Evolutionary conservation across 306 rosid species (phyloP).

Genomic region (Corylus avellana): DNA sequence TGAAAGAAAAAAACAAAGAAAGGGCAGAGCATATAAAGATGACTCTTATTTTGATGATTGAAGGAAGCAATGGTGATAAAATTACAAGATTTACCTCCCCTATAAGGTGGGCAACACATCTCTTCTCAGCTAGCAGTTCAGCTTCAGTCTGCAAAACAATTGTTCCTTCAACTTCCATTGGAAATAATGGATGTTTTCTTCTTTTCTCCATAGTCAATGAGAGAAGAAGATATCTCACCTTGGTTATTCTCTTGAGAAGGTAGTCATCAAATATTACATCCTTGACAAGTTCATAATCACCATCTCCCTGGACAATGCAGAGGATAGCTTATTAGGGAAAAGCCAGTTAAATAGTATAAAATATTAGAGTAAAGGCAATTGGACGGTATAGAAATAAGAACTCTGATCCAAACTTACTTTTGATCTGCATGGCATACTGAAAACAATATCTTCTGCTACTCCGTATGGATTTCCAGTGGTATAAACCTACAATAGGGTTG

Average conservation of each 20-base stretch:
- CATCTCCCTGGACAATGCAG: slow-evolving; percentile 68
- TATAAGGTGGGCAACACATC: slow-evolving; percentile 92
- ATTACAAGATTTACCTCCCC: slow-evolving; percentile 66
- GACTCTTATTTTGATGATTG: not conserved
- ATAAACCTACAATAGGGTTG: slow-evolving; percentile 61
- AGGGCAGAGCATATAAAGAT: not conserved
- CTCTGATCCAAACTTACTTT: slow-evolving; percentile 48
- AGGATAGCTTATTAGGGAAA: not conserved
- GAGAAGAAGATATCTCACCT: slow-evolving; percentile 38
- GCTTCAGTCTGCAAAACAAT: slow-evolving; percentile 76
- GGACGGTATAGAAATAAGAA: slow-evolving; percentile 15
- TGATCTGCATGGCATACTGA: slow-evolving; percentile 98
- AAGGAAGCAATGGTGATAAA: not conserved
- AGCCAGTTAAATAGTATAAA: not conserved
- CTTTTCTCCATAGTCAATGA: not conserved
- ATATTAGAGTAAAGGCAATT: not conserved
- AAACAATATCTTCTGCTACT: slow-evolving; percentile 84
- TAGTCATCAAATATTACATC: slow-evolving; percentile 78
- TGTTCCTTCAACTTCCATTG: not conserved
- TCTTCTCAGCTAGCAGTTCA: slow-evolving; percentile 90
- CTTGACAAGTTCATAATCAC: slow-evolving; percentile 86
- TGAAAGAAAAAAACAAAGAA: slow-evolving; percentile 14
- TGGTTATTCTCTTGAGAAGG: slow-evolving; percentile 65
- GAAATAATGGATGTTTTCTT: not conserved
- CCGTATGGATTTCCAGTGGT: slow-evolving; percentile 90